Conservation (phyloP, 75 land plant species). For the Selaginella moellendorffii region DNA sequence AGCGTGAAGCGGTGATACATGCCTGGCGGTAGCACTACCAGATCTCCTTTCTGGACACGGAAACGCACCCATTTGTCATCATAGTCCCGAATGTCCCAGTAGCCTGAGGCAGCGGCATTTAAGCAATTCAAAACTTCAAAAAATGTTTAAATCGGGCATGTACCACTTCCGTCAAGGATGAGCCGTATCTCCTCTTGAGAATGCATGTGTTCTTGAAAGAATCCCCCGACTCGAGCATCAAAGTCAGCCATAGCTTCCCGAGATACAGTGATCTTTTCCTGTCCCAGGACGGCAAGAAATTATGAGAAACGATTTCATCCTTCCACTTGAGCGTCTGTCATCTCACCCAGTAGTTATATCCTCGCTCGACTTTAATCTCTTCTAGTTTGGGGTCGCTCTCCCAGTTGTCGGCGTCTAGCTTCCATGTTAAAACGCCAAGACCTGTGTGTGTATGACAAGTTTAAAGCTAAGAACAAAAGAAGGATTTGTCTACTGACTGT, state of each 20-base stretch:
- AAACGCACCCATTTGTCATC: neutral
- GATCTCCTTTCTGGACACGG: neutral
- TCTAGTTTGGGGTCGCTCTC: neutral
- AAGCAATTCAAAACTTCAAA: neutral
- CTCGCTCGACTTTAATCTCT: neutral
- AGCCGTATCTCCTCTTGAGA: no score
- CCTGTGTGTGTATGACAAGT: neutral
- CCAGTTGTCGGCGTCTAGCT: constrained; percentile 1
- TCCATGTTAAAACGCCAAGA: neutral
- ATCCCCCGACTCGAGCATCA: neutral
- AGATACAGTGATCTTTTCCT: neutral
- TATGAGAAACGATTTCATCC: neutral
- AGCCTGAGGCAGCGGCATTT: neutral
- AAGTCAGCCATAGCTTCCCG: neutral
- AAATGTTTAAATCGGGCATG: neutral
- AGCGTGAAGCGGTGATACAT: neutral
- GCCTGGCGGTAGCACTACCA: neutral
- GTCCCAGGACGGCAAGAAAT: neutral
- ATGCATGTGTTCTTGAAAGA: constrained; percentile 1
- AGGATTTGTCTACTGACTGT: neutral
- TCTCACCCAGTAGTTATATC: neutral
- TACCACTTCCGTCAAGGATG: neutral
- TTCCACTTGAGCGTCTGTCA: neutral
- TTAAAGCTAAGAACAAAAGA: neutral
- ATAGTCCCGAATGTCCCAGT: neutral